phyloP scores from a whole-genome alignment of 2,329 filamentous ascomycete species.

The Colletotrichum plurivorum region DNA sequence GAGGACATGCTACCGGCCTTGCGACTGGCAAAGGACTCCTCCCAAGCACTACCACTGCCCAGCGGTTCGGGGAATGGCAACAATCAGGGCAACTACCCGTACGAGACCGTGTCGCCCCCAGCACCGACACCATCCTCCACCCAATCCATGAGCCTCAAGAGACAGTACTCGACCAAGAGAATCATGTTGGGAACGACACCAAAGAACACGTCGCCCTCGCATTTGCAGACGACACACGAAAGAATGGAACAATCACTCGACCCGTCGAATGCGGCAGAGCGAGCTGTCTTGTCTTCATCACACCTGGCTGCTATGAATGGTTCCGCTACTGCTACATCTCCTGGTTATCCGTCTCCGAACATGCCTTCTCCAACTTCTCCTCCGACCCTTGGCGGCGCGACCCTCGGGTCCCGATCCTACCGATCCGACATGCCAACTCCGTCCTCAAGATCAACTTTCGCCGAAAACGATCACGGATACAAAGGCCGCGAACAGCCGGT shows the following conservation, averaged over 20 bases:
- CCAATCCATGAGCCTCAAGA: constrained; percentile 70
- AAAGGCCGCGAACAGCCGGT: constrained; percentile 54
- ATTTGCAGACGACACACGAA: constrained; percentile 78
- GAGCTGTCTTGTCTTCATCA: constrained; percentile 76
- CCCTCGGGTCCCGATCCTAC: constrained; percentile 74
- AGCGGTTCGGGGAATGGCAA: constrained; percentile 47
- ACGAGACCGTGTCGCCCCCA: constrained; percentile 71
- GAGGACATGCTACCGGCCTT: constrained; percentile 94
- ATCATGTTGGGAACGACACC: constrained; percentile 77
- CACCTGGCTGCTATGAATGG: constrained; percentile 81
- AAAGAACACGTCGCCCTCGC: constrained; percentile 83
- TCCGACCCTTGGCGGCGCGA: constrained; percentile 68
- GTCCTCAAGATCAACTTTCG: constrained; percentile 69
- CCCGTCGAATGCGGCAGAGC: constrained; percentile 76
- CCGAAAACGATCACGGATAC: constrained; percentile 46
- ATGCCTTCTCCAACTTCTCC: constrained; percentile 80
- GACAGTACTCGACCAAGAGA: constrained; percentile 83
- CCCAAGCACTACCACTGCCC: constrained; percentile 85
- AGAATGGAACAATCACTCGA: constrained; percentile 76
- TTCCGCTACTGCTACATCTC: constrained; percentile 65
- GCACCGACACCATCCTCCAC: constrained; percentile 68
- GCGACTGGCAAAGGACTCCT: constrained; percentile 90
- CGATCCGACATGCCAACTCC: constrained; percentile 65
- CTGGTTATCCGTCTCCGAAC: constrained; percentile 72
- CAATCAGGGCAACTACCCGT: constrained; percentile 65